Conservation (phyloP, 805 yeast species). For the Cyberlindnera maritima region DNA sequence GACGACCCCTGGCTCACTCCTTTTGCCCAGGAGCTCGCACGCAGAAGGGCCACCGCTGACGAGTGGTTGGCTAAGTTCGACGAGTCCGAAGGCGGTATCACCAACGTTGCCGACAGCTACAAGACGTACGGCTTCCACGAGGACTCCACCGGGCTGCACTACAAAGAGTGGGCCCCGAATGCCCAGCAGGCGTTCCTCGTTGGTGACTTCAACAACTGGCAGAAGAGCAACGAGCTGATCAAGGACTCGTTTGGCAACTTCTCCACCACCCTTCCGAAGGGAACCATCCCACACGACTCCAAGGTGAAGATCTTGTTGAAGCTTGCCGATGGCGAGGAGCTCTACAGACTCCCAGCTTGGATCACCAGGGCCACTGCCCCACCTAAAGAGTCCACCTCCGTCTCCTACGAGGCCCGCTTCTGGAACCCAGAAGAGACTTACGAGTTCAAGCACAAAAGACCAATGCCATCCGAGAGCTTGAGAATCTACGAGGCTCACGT, state of each 20-base stretch:
- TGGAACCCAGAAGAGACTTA: slow-evolving; percentile 70
- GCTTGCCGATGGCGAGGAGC: slow-evolving; percentile 61
- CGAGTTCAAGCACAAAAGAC: slow-evolving; percentile 62
- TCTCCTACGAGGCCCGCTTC: slow-evolving; percentile 78
- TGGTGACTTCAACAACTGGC: slow-evolving; percentile 93
- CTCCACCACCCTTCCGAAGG: slow-evolving; percentile 53
- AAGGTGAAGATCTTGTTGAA: slow-evolving; percentile 68
- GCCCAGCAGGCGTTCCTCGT: slow-evolving; percentile 73
- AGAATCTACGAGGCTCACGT: slow-evolving; percentile 94
- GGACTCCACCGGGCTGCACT: slow-evolving; percentile 42
- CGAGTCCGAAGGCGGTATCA: slow-evolving; percentile 60
- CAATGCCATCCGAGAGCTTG: slow-evolving; percentile 47
- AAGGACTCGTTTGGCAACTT: slow-evolving; percentile 74
- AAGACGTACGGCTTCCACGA: slow-evolving; percentile 75
- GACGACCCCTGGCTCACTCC: slow-evolving; percentile 90
- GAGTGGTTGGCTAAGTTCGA: slow-evolving; percentile 59
- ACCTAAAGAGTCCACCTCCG: slow-evolving; percentile 44
- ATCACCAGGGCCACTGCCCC: slow-evolving; percentile 78
- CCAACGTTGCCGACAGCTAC: slow-evolving; percentile 74
- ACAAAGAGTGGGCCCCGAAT: slow-evolving; percentile 89
- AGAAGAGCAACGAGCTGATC: slow-evolving; percentile 52
- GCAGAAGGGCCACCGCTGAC: slow-evolving; percentile 64
- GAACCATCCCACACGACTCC: slow-evolving; percentile 80
- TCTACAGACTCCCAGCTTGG: slow-evolving; percentile 91
- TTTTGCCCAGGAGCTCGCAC: slow-evolving; percentile 59